phyloP scores from a whole-genome alignment of 495 filamentous ascomycete genomes.

The Neurospora sp. region DNA sequence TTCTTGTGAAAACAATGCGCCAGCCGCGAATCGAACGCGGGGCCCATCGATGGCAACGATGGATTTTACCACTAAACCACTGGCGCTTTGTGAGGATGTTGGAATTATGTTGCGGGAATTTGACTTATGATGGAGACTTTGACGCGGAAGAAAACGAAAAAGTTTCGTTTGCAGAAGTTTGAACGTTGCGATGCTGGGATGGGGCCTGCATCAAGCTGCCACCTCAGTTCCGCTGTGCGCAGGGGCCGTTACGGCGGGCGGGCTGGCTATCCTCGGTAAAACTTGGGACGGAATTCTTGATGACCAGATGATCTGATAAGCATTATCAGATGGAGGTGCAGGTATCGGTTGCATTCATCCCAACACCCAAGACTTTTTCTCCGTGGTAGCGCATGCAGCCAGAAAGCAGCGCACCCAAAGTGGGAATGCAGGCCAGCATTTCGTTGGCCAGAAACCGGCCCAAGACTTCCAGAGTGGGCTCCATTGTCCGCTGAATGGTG shows the following conservation, averaged over 20 bases:
- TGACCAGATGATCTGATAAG: neutral
- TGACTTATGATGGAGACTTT: neutral
- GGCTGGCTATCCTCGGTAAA: neutral
- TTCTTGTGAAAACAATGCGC: constrained; percentile 16
- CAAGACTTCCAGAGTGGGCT: neutral
- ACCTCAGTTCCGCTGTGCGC: neutral
- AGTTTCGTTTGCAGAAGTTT: neutral
- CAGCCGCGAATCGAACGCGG: constrained; percentile 43
- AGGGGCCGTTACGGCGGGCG: neutral
- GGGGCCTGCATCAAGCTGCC: neutral
- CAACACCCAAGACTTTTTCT: neutral
- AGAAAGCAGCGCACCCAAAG: neutral
- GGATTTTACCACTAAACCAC: constrained; percentile 46
- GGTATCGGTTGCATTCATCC: neutral
- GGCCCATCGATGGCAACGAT: constrained; percentile 46
- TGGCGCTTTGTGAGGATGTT: constrained; percentile 5
- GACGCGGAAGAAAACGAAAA: neutral
- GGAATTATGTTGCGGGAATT: neutral
- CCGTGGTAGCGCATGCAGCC: neutral
- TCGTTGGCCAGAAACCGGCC: neutral
- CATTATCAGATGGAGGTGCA: neutral
- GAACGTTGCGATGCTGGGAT: neutral
- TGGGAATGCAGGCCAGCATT: neutral
- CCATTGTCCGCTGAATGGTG: neutral
- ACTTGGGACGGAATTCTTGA: neutral